Conservation (phyloP, 371 early-diverging fungal species). For the Batrachochytrium dendrobatidis region DNA sequence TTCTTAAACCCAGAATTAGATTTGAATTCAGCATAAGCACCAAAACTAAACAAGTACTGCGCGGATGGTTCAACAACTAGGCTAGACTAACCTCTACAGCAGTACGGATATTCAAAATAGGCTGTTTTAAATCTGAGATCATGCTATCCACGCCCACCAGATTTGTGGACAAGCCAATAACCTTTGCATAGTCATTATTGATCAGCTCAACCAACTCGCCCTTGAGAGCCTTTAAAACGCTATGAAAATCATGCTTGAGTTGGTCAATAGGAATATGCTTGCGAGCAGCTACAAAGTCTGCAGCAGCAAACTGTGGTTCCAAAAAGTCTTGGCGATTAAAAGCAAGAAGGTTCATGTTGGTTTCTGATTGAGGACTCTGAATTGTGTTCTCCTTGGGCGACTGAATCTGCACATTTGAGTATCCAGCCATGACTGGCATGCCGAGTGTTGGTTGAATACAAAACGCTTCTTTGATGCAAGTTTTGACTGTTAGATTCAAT, state of each 20-base stretch:
- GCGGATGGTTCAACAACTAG: not conserved
- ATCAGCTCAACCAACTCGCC: slow-evolving; percentile 72
- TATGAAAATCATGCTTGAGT: slow-evolving; percentile 57
- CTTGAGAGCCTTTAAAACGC: slow-evolving; percentile 48
- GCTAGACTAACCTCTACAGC: slow-evolving; percentile 52
- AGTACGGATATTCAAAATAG: slow-evolving; percentile 49
- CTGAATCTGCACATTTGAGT: no score
- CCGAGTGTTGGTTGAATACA: no score
- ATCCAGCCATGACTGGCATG: no score
- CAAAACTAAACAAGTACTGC: not conserved
- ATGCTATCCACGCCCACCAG: slow-evolving; percentile 69
- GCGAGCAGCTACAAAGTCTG: slow-evolving; percentile 55
- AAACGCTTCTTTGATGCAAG: no score
- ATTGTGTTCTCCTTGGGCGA: no score
- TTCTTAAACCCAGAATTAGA: not conserved
- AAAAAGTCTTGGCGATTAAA: slow-evolving; percentile 18
- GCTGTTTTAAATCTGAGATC: slow-evolving; percentile 52
- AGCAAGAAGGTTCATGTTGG: not conserved
- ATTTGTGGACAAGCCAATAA: slow-evolving; percentile 70
- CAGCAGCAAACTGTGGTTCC: slow-evolving; percentile 25
- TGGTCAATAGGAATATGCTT: slow-evolving; percentile 60
- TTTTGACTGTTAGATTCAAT: no score
- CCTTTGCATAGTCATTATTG: slow-evolving; percentile 74
- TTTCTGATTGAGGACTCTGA: no score
- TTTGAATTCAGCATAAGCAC: slow-evolving; percentile 4